Conservation (phyloP, 2,329 filamentous ascomycete species). For the Arthroderma uncinatum region DNA sequence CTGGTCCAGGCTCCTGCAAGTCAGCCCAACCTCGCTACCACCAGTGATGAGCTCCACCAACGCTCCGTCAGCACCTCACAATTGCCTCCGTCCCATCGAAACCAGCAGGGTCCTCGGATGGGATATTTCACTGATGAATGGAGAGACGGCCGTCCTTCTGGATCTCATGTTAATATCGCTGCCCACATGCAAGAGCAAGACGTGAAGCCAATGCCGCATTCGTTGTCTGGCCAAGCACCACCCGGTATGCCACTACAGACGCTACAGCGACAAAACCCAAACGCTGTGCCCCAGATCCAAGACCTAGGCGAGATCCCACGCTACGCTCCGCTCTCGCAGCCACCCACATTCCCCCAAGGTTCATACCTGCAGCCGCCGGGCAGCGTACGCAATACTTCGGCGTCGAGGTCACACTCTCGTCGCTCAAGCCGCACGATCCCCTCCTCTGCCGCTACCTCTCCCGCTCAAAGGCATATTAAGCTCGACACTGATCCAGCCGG, state of each 20-base stretch:
- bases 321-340: conserved; percentile 12
- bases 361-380: conserved; percentile 22
- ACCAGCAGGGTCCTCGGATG: conserved; percentile 31
- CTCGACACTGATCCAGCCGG: conserved; percentile 7
- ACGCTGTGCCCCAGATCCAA: conserved; percentile 3
- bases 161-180: conserved; percentile 6
- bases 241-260: neutral
- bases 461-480: conserved; percentile 11
- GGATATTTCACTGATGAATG: conserved; percentile 37
- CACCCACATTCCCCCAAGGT: conserved; percentile 19
- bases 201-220: conserved; percentile 8
- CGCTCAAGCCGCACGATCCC: conserved; percentile 14
- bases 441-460: conserved; percentile 11
- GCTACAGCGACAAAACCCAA: conserved; percentile 3
- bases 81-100: conserved; percentile 22
- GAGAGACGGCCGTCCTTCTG: conserved; percentile 21
- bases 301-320: conserved; percentile 8
- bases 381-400: conserved; percentile 3
- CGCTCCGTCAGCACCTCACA: conserved; percentile 25
- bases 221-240: neutral
- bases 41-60: conserved; percentile 26
- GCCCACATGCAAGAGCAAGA: conserved; percentile 10
- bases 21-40: conserved; percentile 20
- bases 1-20: conserved; percentile 30
- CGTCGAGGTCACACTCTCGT: conserved; percentile 13